Base-by-base conservation (phyloP, 2,329 filamentous ascomycete genomes). In the Neopestalotiopsis sp. region DNA sequence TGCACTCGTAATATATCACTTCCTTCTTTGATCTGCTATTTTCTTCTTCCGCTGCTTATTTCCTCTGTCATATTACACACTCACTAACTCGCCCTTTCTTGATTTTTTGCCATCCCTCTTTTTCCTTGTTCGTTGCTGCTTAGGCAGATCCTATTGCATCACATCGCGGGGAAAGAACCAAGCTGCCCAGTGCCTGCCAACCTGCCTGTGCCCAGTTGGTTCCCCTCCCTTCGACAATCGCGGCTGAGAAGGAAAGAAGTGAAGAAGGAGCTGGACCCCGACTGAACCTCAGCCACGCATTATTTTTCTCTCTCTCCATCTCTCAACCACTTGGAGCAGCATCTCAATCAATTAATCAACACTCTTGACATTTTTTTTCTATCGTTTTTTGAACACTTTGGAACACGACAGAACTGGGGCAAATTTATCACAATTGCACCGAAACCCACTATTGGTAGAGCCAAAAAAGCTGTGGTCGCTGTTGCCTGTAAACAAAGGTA, bases 211-310 rank as follows among this genome's bases (percentile, higher is more conserved):
- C 45, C 45, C 45, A 52, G 57, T 59, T 34, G 20, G 10, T 7
- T 30, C 30, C 5, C 14, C 14, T 28, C 30, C 30, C 14, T 20
- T 62, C 59, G 59, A 62, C 34, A 62, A 62, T 62, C 59, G 59
- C 59, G 57, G 57, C 57, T 59, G 57, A 10, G 34, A 34, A 59
- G 57, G 24, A 24, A 59, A 30, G 32, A 14, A 17, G 24, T 17
- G 32, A 28, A 38, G 62, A 65, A 65, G 62, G 62, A 65, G 62
- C 62, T 65, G 62, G 62, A 65, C 62, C 62, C 45, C 62, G 62
- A 65, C 62, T 40, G 14, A 52, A 62, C 59, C 62, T 65, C 62
- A 65, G 62, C 62, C 62, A 65, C 62, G 62, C 20, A 45, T 20
- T n/a, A 6, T 62, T 2, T 58, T 30, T 30, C 20, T 34, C 13